Evolutionary conservation across 139 green algal species (phyloP).

Genomic region (Edaphochlamys debaryana): DNA sequence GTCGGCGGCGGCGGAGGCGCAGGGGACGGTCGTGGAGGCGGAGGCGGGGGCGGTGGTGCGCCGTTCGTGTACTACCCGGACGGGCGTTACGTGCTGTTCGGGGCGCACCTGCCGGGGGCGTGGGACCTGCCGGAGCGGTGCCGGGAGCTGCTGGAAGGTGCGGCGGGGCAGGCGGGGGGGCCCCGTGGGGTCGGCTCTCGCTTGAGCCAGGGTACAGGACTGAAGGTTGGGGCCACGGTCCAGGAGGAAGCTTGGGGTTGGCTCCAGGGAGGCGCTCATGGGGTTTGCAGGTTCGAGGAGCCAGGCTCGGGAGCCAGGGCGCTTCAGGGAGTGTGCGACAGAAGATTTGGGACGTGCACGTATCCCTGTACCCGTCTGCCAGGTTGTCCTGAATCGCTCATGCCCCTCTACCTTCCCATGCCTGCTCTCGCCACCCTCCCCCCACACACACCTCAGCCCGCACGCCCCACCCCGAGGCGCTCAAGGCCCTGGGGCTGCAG

Average conservation of each 20-base stretch:
- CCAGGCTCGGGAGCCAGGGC: too few relatives aligned
- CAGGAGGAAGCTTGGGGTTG: not conserved
- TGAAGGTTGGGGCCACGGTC: not conserved
- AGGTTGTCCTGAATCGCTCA: not conserved
- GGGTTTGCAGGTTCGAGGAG: too few relatives aligned
- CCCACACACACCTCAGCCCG: not conserved
- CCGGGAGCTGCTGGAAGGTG: not conserved
- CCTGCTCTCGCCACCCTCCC: not conserved
- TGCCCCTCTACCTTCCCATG: not conserved
- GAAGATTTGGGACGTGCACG: not conserved
- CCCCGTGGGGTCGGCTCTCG: not conserved
- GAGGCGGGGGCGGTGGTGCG: not conserved
- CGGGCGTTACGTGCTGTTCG: conserved; percentile 17
- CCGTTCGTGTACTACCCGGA: not conserved
- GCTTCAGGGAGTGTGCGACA: too few relatives aligned
- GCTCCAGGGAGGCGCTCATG: too few relatives aligned
- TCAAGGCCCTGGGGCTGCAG: not conserved
- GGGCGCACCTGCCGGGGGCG: conserved; percentile 11
- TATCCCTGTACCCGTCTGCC: not conserved
- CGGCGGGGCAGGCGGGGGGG: not conserved
- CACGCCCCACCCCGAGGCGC: conserved; percentile 19
- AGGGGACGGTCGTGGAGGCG: not conserved
- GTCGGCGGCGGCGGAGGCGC: not conserved
- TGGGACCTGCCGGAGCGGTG: conserved; percentile 4
- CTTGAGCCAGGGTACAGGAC: not conserved